phyloP scores from a whole-genome alignment of 2,329 filamentous ascomycete genomes.

The Pseudogymnoascus sp. region DNA sequence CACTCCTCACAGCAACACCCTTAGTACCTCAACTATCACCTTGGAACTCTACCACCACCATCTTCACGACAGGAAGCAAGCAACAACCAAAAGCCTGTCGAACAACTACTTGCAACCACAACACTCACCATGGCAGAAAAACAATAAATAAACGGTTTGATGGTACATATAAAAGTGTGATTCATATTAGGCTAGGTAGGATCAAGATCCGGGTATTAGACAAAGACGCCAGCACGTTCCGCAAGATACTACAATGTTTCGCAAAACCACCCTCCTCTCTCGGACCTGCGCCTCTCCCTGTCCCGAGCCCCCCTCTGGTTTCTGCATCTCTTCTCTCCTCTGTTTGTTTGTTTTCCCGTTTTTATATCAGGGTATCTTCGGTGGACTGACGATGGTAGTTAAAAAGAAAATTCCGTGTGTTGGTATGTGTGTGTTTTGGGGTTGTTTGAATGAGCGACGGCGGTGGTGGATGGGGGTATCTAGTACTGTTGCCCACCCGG shows the following conservation, averaged over 20 bases:
- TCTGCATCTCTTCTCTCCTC: not conserved
- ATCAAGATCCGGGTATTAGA: constrained; percentile 7
- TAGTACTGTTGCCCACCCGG: not conserved
- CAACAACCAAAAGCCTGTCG: not conserved
- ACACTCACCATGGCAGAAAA: not conserved
- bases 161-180: not conserved
- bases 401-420: not conserved
- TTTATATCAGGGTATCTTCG: constrained; percentile 6
- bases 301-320: not conserved
- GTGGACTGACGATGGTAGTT: not conserved
- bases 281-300: not conserved
- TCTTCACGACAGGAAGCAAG: not conserved
- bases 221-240: constrained; percentile 3
- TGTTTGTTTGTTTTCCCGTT: not conserved
- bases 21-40: not conserved
- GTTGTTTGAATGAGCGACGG: constrained; percentile 1
- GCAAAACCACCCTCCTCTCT: not conserved
- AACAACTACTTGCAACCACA: not conserved
- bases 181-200: constrained; percentile 7
- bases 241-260: not conserved
- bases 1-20: not conserved
- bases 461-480: not conserved
- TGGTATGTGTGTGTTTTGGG: not conserved
- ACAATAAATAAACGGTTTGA: not conserved
- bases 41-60: not conserved